Percentiles rank a stretch among this genome's conserved stretches.
phyloP scores from a whole-genome alignment of 2,329 filamentous ascomycete genomes.

The Aspergillus sp. region DNA sequence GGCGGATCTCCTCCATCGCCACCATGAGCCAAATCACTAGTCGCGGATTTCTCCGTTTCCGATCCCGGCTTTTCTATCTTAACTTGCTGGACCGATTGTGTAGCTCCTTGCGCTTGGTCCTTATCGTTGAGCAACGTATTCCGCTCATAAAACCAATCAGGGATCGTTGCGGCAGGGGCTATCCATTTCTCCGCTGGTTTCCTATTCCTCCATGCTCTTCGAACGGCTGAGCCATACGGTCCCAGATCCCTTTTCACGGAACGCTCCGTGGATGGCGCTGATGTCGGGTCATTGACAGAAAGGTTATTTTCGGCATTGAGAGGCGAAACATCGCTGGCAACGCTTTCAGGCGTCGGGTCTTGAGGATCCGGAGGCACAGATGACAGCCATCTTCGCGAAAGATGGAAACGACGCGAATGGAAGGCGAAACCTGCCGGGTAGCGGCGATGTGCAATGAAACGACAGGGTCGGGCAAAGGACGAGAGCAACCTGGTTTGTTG shows the following conservation, averaged over 20 bases:
- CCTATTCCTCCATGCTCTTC: conserved; percentile 33
- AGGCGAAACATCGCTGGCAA: conserved; percentile 15
- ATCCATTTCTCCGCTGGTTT: conserved; percentile 16
- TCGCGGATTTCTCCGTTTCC: conserved; percentile 10
- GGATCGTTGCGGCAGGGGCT: conserved; percentile 21
- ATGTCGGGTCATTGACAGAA: conserved; percentile 9
- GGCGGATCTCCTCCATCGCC: conserved; percentile 19
- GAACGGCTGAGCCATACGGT: conserved; percentile 36
- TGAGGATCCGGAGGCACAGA: conserved; percentile 24
- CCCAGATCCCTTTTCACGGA: conserved; percentile 18
- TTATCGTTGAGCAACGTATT: conserved; percentile 25
- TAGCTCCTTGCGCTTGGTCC: conserved; percentile 4
- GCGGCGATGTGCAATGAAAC: conserved; percentile 32
- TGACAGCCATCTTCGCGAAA: conserved; percentile 24
- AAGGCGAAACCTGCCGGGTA: conserved; percentile 22
- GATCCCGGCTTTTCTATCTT: conserved; percentile 18
- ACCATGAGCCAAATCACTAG: conserved; percentile 14
- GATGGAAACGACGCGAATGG: conserved; percentile 27
- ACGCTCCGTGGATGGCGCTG: conserved; percentile 10
- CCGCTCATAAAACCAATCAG: conserved; percentile 33
- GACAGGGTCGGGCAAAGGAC: conserved; percentile 30
- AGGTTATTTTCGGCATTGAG: conserved; percentile 10
- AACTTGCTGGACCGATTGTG: conserved; percentile 18
- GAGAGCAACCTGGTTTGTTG: conserved; percentile 30
- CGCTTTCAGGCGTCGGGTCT: conserved; percentile 14